Base-by-base conservation (phyloP, 768 basidiomycete genomes). In the Bullera alba region DNA sequence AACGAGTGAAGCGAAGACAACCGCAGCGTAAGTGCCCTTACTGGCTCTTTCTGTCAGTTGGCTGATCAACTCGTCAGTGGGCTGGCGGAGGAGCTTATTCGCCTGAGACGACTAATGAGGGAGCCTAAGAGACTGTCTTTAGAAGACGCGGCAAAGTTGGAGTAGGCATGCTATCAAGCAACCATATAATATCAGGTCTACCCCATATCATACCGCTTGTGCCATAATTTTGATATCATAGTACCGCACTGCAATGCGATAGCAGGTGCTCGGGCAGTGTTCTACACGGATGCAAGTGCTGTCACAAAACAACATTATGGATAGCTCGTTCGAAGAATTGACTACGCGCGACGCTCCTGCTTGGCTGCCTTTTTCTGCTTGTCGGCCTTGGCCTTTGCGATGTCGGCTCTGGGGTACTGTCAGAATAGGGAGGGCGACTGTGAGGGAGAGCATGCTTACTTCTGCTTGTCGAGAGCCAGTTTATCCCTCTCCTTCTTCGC, bases 321-420 rank as follows among this genome's bases (percentile, higher is more conserved):
- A n/a, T n/a, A n/a, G n/a, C n/a, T n/a, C n/a, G n/a, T n/a, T n/a
- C 19, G 14, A 26, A 19, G 27, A 19, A 6, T 7, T 39, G 14
- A 7, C 53, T 47, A 70, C 7, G 57, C 71, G 28, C 69, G 51
- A 6, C 69, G 39, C 43, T 72, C 70, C 36, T 60, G 60, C 56
- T 72, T 72, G 16, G 64, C 63, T 6, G 69, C 67, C 43, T 72
- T 72, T 53, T 72, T 72, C 59, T 72, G 65, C 49, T 69, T 67
- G 29, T 72, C 70, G 12, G 66, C 64, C 36, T 70, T 70, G 1
- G 70, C 66, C 51, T 67, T 70, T 1, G 68, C 70, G 37, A 57
- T 54, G 50, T 72, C 70, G 15, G 66, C 66, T 21, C 67, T 69
- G 47, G 35, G 5, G 21, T 27, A 4, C 17, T 15, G 15, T 17